phyloP scores from a whole-genome alignment of 495 filamentous ascomycete genomes.

The Chaetomium tenue region DNA sequence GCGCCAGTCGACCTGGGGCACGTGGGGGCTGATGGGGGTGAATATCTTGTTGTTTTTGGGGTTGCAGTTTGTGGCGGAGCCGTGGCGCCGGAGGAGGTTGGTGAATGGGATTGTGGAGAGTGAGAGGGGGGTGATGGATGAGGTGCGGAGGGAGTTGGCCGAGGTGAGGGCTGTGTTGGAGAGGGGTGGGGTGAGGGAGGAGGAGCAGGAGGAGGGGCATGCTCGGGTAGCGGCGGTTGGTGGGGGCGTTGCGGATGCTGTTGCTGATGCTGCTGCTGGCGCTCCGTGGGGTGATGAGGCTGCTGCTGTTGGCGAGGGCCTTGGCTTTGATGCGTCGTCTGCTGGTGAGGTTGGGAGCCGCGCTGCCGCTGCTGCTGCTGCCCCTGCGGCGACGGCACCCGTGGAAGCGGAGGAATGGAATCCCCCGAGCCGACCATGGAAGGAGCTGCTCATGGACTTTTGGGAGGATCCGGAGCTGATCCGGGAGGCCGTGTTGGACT shows the following conservation, averaged over 20 bases:
- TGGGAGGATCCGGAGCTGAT: constrained; percentile 41
- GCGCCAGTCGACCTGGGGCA: constrained; percentile 95
- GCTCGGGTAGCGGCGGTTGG: constrained; percentile 17
- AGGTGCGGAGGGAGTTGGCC: constrained; percentile 54
- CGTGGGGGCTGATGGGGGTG: constrained; percentile 95
- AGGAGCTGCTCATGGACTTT: constrained; percentile 40
- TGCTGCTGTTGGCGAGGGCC: neutral
- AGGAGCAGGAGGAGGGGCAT: constrained; percentile 5
- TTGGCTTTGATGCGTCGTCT: too few relatives aligned
- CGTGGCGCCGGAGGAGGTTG: constrained; percentile 78
- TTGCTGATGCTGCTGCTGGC: neutral
- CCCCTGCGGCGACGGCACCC: neutral
- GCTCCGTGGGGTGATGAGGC: constrained; percentile 1
- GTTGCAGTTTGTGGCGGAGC: constrained; percentile 90
- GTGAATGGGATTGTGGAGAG: constrained; percentile 72
- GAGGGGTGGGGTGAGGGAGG: constrained; percentile 26
- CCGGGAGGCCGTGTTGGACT: constrained; percentile 42
- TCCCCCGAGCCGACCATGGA: constrained; percentile 46
- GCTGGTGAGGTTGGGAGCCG: neutral
- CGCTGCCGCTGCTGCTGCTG: neutral
- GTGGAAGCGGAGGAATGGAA: constrained; percentile 19
- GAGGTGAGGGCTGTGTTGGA: constrained; percentile 30
- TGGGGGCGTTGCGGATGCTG: constrained; percentile 15
- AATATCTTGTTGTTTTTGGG: constrained; percentile 88
- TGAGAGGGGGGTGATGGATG: constrained; percentile 64